Conservation (phyloP, 2,329 filamentous ascomycete species). For the Fusarium drepaniforme region DNA sequence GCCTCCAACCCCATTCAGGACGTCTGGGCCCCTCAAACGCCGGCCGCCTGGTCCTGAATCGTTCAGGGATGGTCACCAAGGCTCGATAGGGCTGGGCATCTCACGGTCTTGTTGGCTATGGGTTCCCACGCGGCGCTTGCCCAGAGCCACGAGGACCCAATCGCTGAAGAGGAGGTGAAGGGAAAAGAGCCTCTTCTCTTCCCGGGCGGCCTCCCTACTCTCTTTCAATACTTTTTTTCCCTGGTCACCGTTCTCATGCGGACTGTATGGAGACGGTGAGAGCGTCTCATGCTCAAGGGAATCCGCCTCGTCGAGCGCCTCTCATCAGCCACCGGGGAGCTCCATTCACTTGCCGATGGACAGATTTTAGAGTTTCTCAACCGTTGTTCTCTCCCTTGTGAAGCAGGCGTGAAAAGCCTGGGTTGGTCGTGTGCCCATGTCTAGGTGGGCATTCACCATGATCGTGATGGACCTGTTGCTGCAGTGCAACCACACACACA, state of each 20-base stretch:
- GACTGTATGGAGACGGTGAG: neutral
- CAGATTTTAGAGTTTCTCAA: neutral
- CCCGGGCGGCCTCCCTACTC: slow-evolving; percentile 7
- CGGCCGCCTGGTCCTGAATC: slow-evolving; percentile 1
- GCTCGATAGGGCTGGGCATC: slow-evolving; percentile 5
- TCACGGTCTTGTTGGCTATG: neutral
- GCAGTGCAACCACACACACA: slow-evolving; percentile 29
- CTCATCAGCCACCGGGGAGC: neutral
- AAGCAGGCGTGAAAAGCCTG: neutral
- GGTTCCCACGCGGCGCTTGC: neutral
- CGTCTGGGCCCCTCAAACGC: slow-evolving; percentile 8
- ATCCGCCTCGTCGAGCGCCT: neutral
- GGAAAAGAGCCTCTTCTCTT: neutral
- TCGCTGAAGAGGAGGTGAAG: neutral
- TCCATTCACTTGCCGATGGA: neutral
- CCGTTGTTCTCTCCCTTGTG: neutral
- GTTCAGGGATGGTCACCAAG: neutral
- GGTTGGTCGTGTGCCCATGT: slow-evolving; percentile 10
- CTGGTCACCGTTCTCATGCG: slow-evolving; percentile 14
- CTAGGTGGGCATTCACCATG: neutral
- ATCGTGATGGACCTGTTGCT: neutral
- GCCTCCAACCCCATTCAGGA: neutral
- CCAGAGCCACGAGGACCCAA: neutral
- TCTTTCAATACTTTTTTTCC: neutral
- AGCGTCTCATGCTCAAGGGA: neutral